A percentile compares a stretch with the other conserved stretches of the same genome.
Evolutionary conservation across 2,329 filamentous ascomycete genomes (phyloP).

Genomic region (Lachnellula hyalina): DNA sequence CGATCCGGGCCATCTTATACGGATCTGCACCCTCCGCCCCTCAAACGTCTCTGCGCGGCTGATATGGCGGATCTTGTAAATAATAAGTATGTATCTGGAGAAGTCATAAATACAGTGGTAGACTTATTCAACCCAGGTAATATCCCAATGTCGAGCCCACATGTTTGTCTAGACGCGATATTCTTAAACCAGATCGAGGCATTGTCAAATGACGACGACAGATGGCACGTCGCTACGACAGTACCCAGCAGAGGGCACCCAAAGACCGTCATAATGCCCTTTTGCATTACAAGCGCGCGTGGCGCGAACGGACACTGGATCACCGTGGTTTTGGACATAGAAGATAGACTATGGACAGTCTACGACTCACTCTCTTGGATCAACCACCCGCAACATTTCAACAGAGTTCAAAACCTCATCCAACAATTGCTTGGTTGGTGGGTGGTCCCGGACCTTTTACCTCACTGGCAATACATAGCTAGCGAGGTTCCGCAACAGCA

Average conservation of each 20-base stretch:
- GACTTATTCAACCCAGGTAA: not conserved
- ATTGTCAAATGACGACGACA: not conserved
- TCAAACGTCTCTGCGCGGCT: not conserved
- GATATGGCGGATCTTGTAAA: not conserved
- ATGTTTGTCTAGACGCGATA: not conserved
- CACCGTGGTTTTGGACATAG: not conserved
- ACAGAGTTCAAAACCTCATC: not conserved
- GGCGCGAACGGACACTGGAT: not conserved
- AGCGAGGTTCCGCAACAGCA: too few relatives aligned
- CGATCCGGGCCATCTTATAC: too few relatives aligned
- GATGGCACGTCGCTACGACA: not conserved
- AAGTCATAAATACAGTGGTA: not conserved
- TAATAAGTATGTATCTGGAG: not conserved
- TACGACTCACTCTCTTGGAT: not conserved
- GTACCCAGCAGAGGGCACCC: not conserved
- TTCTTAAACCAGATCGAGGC: not conserved
- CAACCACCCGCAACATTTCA: not conserved
- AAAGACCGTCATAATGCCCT: not conserved
- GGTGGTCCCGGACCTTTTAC: not conserved
- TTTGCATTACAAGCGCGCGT: not conserved
- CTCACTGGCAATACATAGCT: too few relatives aligned
- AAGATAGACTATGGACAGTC: not conserved
- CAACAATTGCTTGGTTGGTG: not conserved
- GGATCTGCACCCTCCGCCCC: not conserved
- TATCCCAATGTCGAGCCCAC: not conserved